Percentiles rank a stretch among this genome's conserved stretches.
phyloP scores from a whole-genome alignment of 345 rosid species.

The Fremontodendron californicum region DNA sequence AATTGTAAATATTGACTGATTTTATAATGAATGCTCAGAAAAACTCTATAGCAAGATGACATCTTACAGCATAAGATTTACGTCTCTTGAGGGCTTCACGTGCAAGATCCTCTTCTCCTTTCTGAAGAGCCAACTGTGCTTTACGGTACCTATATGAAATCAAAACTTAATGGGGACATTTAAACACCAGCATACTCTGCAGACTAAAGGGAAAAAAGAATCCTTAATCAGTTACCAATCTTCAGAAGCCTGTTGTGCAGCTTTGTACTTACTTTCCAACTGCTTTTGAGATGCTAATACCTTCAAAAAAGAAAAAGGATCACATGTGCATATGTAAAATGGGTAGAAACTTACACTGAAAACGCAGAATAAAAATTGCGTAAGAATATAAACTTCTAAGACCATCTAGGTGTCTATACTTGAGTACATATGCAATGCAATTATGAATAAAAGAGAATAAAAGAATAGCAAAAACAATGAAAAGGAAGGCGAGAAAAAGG shows the following conservation, averaged over 20 bases:
- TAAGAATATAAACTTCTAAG: background rate
- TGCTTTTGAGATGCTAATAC: conserved; percentile 79
- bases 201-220: conserved; percentile 5
- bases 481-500: background rate
- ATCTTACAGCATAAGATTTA: conserved; percentile 64
- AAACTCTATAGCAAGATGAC: background rate
- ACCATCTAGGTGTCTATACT: background rate
- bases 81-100: conserved; percentile 86
- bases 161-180: conserved; percentile 7
- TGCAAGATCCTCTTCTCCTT: conserved; percentile 84
- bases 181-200: background rate
- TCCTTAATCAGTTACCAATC: conserved; percentile 49
- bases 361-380: background rate
- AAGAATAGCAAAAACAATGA: background rate
- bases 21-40: background rate
- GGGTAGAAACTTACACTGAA: background rate
- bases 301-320: conserved; percentile 25
- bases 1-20: background rate
- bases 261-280: conserved; percentile 66
- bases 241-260: conserved; percentile 64
- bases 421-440: background rate
- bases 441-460: background rate
- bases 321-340: background rate
- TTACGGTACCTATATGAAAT: conserved; percentile 55
- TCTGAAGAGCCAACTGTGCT: conserved; percentile 74